Base-by-base conservation (phyloP, 306 rosid species). In the Astragalus membranaceus region DNA sequence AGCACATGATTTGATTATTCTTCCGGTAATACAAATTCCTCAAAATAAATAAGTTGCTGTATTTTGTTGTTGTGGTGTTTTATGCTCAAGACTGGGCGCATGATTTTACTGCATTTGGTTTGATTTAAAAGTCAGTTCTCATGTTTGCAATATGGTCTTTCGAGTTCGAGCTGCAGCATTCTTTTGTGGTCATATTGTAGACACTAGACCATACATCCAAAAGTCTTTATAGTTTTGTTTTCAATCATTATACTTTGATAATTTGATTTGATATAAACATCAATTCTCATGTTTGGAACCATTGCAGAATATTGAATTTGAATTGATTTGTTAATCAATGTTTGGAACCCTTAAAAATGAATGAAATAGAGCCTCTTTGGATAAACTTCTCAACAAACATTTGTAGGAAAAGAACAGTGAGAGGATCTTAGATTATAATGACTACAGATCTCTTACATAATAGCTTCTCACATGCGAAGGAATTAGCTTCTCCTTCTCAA, bases 1-100 rank as follows among this genome's bases (percentile, higher is more conserved):
- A 49, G 73, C 78, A 15, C 88, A 78, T 61, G 98, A 94, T 81
- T 53, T 94, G 74, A 88, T 94, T 72, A 83, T 94, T 84, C 96
- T 94, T 83, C 96, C 92, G 72, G 98, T 94, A 68, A 88, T 92
- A 39, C 20, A 36, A 56, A 50, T 51, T 64, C 64, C 68, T 68
- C 44, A 12, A 65, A 74, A 37, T 39, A 59, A 14, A 10, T 74
- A 43, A 47, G 69, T 67, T 71, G 64, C 17, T 47, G 42, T 58
- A 35, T 61, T 61, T 71, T 47, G 29, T 29, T 2, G 16, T 26
- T 16, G 26, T 32, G 16, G 10, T 64, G 42, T 64, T 59, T 26
- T 7, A 29, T 63, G 60, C 30, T 26, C 30, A 26, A 2, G 30
- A 26, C 3, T 26, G 3, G 30, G 30, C 30, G 0, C 30, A 26